phyloP scores from a whole-genome alignment of 2,329 filamentous ascomycete species.

The Ophiostoma triangulosporum region DNA sequence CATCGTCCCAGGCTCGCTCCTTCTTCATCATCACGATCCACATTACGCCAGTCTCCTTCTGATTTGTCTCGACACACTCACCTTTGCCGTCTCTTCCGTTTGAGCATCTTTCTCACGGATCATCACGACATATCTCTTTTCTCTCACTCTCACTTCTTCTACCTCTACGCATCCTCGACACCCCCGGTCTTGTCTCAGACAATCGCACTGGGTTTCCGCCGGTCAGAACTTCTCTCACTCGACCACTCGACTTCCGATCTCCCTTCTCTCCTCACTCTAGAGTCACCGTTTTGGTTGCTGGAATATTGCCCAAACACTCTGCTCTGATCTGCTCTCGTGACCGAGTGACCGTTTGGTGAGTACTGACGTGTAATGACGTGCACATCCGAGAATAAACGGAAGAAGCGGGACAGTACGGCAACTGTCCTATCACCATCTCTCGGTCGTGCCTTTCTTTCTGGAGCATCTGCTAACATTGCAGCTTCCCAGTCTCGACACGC shows the following conservation, averaged over 20 bases:
- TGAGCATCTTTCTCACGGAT: background rate
- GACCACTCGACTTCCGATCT: background rate
- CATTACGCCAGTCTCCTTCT: background rate
- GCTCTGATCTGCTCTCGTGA: background rate
- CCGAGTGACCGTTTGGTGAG: background rate
- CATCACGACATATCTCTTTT: background rate
- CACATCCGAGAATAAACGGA: background rate
- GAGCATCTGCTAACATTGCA: background rate
- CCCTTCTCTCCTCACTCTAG: background rate
- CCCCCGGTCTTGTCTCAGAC: slow-evolving; percentile 16
- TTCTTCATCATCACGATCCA: background rate
- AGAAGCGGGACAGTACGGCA: too few species aligned
- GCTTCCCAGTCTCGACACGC: background rate
- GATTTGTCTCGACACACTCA: background rate
- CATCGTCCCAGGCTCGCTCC: background rate
- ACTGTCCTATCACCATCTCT: background rate
- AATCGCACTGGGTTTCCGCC: slow-evolving; percentile 13
- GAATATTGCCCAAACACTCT: slow-evolving; percentile 20
- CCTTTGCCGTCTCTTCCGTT: background rate
- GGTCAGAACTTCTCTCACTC: background rate
- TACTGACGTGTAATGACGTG: background rate
- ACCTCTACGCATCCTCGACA: slow-evolving; percentile 1
- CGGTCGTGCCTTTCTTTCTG: background rate
- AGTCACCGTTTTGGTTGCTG: slow-evolving; percentile 18
- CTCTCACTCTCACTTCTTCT: background rate